Base-by-base conservation (phyloP, 2,329 filamentous ascomycete species). In the Xylariaceae sp. region DNA sequence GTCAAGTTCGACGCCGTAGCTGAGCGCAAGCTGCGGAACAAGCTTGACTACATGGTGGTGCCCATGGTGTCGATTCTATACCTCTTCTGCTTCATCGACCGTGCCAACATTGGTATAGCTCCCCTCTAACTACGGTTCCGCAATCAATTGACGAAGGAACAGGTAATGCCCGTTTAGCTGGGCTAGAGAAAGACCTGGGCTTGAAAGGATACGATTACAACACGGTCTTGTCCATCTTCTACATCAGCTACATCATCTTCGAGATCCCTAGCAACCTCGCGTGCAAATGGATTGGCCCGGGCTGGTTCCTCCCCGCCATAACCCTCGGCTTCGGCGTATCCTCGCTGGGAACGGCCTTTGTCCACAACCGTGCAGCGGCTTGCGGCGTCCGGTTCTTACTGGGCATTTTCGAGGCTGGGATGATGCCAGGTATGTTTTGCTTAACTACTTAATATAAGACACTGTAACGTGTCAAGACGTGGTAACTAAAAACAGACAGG, bases 161-260 rank as follows among this genome's bases (percentile, higher is more conserved):
- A 85, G 83, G 85, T n/a, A 89, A 88, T 66, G 85, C 85, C 1
- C 79, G 77, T 57, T 72, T 88, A 16, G 85, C 84, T 3, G 84
- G 84, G 0, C 72, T 89, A 18, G 81, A 86, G 51, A 74, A 72
- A 32, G 85, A 88, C 49, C 76, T 89, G 1, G 65, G 72, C 0
- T 69, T 89, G 51, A 68, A 66, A 12, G 78, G 78, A 22, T 83
- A 86, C 64, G 85, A 88, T 65, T 90, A 88, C 73, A 90, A 89
- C 64, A 70, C 71, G 22, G 74, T 88, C 2, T 75, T 90, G 2
- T 84, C 84, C 12, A 66, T 84, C 58, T 89, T 89, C 71, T 89
- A 87, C 69, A 76, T 90, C 65, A 81, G 81, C 7, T 90, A 90
- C 69, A 88, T 89, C 61, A 22, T 89, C 45, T 87, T 87, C 60